These are phyloP conservation scores for Trichoderma arundinaceum DNA, from an alignment of 2,329 filamentous ascomycete genomes.

Conservation along the genomic window DNA sequence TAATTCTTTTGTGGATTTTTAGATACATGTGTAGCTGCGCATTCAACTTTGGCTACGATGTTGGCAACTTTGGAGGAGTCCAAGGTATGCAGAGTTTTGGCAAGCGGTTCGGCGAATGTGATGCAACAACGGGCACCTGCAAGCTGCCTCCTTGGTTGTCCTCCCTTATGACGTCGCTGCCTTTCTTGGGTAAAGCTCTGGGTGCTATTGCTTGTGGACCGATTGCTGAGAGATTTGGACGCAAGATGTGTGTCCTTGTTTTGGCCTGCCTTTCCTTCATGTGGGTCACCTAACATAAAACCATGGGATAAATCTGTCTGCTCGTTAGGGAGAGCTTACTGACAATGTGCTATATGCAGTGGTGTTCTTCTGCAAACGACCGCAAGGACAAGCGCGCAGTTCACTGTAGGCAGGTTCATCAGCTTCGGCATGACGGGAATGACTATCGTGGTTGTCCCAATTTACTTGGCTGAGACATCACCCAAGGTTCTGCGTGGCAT, in stretches of 20 bases:
- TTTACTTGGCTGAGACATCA: slow-evolving; percentile 40
- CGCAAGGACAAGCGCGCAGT: slow-evolving; percentile 40
- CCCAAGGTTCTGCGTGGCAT: slow-evolving; percentile 40
- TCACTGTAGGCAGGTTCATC: slow-evolving; percentile 42
- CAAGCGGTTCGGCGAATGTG: slow-evolving; percentile 37
- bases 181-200: slow-evolving; percentile 38
- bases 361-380: slow-evolving; percentile 42
- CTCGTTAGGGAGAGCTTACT: background rate
- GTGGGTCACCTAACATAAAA: slow-evolving; percentile 16
- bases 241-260: slow-evolving; percentile 30
- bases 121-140: slow-evolving; percentile 31
- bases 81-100: slow-evolving; percentile 39
- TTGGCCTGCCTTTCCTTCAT: slow-evolving; percentile 29
- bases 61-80: slow-evolving; percentile 39
- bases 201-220: slow-evolving; percentile 28
- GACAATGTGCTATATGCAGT: slow-evolving; percentile 31
- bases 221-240: slow-evolving; percentile 31
- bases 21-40: slow-evolving; percentile 39
- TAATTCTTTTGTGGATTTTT: background rate
- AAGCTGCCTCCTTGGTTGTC: slow-evolving; percentile 36
- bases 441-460: slow-evolving; percentile 42
- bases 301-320: background rate
- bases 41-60: slow-evolving; percentile 41
- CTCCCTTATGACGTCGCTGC: slow-evolving; percentile 39
- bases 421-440: slow-evolving; percentile 43